Conservation (phyloP, 495 filamentous ascomycete genomes). For the Hamigera avellanea region DNA sequence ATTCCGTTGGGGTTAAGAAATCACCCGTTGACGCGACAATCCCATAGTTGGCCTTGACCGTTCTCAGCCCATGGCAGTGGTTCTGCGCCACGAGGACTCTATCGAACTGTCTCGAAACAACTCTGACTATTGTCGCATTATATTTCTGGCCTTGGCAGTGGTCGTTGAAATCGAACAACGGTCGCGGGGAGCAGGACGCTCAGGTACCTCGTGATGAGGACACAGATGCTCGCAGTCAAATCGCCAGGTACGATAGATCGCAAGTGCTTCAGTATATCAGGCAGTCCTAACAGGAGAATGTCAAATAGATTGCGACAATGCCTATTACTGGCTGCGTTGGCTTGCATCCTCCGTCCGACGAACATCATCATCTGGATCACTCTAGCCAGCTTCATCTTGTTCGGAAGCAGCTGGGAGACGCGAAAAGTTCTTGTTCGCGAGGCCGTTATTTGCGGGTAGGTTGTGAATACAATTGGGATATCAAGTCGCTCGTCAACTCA, state of each 20-base stretch:
- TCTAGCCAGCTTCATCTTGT: slow-evolving; percentile 34
- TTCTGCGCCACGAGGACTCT: slow-evolving; percentile 89
- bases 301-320: slow-evolving; percentile 43
- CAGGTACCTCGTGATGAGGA: slow-evolving; percentile 1
- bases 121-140: slow-evolving; percentile 69
- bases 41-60: slow-evolving; percentile 46
- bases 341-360: slow-evolving; percentile 82
- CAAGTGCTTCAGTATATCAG: too few relatives aligned
- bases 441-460: slow-evolving; percentile 56
- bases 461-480: slow-evolving; percentile 2
- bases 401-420: slow-evolving; percentile 26
- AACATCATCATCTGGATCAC: slow-evolving; percentile 78
- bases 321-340: slow-evolving; percentile 65
- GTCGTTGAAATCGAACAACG: slow-evolving; percentile 17
- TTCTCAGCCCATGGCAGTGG: slow-evolving; percentile 91
- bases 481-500: background rate
- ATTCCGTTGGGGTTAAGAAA: background rate
- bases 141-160: slow-evolving; percentile 80
- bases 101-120: slow-evolving; percentile 88
- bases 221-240: background rate
- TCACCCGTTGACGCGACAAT: slow-evolving; percentile 2
- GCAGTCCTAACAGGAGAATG: slow-evolving; percentile 12
- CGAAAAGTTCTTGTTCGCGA: slow-evolving; percentile 48
- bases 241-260: slow-evolving; percentile 6
- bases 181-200: slow-evolving; percentile 8